Evolutionary conservation across 2,329 filamentous ascomycete genomes (phyloP).

Genomic region (Camillea tinctor): DNA sequence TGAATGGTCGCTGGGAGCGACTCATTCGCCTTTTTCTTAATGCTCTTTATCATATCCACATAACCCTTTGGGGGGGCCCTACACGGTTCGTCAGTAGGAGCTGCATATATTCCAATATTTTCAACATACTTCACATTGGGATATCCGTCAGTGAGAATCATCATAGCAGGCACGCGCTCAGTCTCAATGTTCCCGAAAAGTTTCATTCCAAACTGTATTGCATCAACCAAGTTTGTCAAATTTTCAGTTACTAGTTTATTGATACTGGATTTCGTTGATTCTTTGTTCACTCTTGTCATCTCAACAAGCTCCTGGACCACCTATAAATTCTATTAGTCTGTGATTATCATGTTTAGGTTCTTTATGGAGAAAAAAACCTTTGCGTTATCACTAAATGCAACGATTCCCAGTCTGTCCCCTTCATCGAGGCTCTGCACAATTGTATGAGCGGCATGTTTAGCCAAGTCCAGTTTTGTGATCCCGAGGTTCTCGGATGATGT

Average conservation of each 20-base stretch:
- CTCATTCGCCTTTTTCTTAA: constrained; percentile 46
- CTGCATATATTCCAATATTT: neutral
- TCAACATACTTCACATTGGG: constrained; percentile 50
- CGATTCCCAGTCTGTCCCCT: constrained; percentile 56
- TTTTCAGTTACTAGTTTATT: constrained; percentile 37
- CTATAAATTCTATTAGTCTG: constrained; percentile 15
- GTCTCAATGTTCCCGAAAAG: constrained; percentile 40
- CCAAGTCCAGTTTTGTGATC: constrained; percentile 56
- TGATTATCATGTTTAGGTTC: neutral
- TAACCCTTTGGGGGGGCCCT: constrained; percentile 53
- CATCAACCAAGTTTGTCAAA: constrained; percentile 58
- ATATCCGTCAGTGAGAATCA: constrained; percentile 55
- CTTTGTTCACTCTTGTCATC: constrained; percentile 50
- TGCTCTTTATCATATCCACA: constrained; percentile 46
- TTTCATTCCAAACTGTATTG: constrained; percentile 49
- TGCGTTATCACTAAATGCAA: constrained; percentile 49
- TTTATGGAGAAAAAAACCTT: constrained; percentile 23
- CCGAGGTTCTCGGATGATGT: constrained; percentile 43
- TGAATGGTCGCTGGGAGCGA: constrained; percentile 45
- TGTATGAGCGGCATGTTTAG: constrained; percentile 58
- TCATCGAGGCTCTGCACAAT: constrained; percentile 56
- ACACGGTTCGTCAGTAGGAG: constrained; percentile 2
- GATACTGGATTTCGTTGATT: constrained; percentile 40
- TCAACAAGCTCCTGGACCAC: constrained; percentile 44
- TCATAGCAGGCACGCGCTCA: constrained; percentile 46